Evolutionary conservation across 129 eudicot genomes (phyloP), one percentile per base, ranked within the genome.

Genomic region (Chrysanthemum makinoi): DNA sequence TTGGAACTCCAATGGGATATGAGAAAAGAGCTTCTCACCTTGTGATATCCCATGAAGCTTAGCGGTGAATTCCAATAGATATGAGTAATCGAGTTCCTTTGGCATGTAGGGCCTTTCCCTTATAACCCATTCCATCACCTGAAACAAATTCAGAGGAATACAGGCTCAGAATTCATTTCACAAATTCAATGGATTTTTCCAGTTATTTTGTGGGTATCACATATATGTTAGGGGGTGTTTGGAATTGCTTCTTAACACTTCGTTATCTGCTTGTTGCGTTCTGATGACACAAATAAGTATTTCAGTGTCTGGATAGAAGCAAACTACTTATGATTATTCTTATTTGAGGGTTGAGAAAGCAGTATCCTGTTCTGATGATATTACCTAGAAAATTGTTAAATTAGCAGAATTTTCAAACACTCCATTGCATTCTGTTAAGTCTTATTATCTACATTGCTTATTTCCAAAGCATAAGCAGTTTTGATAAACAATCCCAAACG

Each of bases 41-140:
- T 86, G 94, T 75, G 97, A 65, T 26, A 95, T 81, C 14, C 99
- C 99, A 22, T 95, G 99, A 74, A 87, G 89, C 78, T 84, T 95
- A 62, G 89, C 80, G 2, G 99, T 95, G 80, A 95, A 95, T 57
- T 95, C 99, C 50, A 95, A 67, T 12, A 88, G 73, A 72, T 69
- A 88, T 2, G 97, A 86, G 77, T 95, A 95, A 64, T 95, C 99
- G 1, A 95, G 82, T 79, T 86, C 85, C 82, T 84, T 95, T 66
- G 89, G 99, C 81, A 68, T 88, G 82, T 90, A 95, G 20, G 97
- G 97, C 55, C 86, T 84, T 86, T 95, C 99, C 82, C 99, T 84
- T 35, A 90, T 88, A 63, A 95, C 91, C 99, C 99, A 95, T 74
- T 95, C 99, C 96, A 95, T 95, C 72, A 95, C 99, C 97, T 95